These are phyloP conservation scores for Leccinum pellstonianum DNA, from an alignment of 768 basidiomycete genomes.

Conservation along the genomic window DNA sequence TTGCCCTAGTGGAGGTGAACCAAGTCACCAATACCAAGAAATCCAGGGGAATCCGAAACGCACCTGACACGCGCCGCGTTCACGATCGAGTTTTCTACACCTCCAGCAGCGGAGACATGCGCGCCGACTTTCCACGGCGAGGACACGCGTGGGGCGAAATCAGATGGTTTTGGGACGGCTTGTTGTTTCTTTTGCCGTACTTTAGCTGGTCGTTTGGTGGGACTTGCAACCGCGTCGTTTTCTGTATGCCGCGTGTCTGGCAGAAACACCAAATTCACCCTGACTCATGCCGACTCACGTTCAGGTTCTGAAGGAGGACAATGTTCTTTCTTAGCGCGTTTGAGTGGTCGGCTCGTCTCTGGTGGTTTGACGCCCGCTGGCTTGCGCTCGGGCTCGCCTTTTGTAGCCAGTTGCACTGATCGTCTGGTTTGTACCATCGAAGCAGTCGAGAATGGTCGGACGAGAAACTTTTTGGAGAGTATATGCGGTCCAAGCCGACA, in stretches of 20 bases:
- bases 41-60: background rate
- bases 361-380: background rate
- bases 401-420: constrained; percentile 5
- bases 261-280: too few species aligned
- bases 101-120: constrained; percentile 80
- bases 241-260: too few species aligned
- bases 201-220: constrained; percentile 7
- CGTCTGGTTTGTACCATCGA: constrained; percentile 29
- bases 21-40: background rate
- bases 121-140: constrained; percentile 74
- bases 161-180: constrained; percentile 21
- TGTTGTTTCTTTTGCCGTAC: constrained; percentile 11
- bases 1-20: constrained; percentile 51
- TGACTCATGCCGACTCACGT: background rate
- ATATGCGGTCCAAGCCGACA: background rate
- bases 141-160: constrained; percentile 29
- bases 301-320: background rate
- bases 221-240: background rate
- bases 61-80: constrained; percentile 76
- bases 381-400: background rate
- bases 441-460: background rate
- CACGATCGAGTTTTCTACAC: constrained; percentile 68
- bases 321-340: constrained; percentile 14
- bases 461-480: background rate
- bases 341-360: constrained; percentile 8